These are phyloP conservation scores for Mycena belliarum DNA, from an alignment of 768 basidiomycete genomes.

Conservation along the genomic window DNA sequence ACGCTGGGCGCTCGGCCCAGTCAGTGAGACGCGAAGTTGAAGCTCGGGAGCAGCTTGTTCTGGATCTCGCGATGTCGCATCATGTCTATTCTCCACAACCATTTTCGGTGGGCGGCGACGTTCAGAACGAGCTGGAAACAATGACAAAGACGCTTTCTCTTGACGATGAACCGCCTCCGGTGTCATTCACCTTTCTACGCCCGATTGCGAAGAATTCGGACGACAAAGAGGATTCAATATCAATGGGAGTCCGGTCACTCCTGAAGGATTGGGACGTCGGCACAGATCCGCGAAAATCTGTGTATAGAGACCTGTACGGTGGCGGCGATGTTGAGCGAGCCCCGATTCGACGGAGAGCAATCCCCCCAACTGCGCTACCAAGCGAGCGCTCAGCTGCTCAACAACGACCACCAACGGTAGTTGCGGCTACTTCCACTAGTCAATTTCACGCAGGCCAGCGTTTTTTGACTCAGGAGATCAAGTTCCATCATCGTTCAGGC, in stretches of 20 bases:
- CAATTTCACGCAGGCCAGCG: conserved; percentile 7
- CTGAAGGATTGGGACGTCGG: conserved; percentile 71
- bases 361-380: conserved; percentile 12
- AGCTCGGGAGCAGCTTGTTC: conserved; percentile 59
- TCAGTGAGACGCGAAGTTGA: conserved; percentile 51
- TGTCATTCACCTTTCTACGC: conserved; percentile 63
- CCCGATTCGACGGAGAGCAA: background rate
- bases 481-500: background rate
- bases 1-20: conserved; percentile 36
- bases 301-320: conserved; percentile 58
- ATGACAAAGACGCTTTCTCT: conserved; percentile 65
- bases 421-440: conserved; percentile 28
- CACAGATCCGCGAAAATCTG: conserved; percentile 48
- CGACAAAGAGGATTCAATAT: conserved; percentile 31
- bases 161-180: conserved; percentile 52
- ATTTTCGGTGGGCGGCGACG: conserved; percentile 31
- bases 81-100: conserved; percentile 55
- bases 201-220: conserved; percentile 44
- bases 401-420: conserved; percentile 42
- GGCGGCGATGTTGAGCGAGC: conserved; percentile 25
- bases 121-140: conserved; percentile 44
- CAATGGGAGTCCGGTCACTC: conserved; percentile 61
- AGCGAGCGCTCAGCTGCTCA: conserved; percentile 14
- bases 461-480: conserved; percentile 21
- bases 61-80: conserved; percentile 63